These are phyloP conservation scores for Reticulascus tulasneorum DNA, from an alignment of 2,329 filamentous ascomycete species.

Conservation along the genomic window DNA sequence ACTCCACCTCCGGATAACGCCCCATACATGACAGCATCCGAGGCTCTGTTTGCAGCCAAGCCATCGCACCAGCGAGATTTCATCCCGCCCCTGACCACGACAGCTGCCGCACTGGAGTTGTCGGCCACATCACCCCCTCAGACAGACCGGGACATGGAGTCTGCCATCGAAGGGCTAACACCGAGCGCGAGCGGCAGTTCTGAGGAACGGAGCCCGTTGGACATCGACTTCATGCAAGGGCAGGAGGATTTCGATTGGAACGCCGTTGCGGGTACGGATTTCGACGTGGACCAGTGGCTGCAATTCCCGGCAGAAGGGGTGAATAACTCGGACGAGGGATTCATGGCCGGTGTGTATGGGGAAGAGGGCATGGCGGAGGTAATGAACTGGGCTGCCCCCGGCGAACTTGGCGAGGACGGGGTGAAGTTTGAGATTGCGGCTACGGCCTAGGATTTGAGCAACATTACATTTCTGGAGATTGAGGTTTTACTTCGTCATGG, in stretches of 20 bases:
- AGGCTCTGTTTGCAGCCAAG: conserved; percentile 27
- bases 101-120: conserved; percentile 29
- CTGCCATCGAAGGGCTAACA: conserved; percentile 32
- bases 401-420: no score
- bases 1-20: conserved; percentile 53
- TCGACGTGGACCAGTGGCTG: conserved; percentile 57
- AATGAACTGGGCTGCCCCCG: conserved; percentile 15
- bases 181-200: conserved; percentile 42
- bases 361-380: conserved; percentile 16
- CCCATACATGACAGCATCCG: conserved; percentile 38
- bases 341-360: conserved; percentile 29
- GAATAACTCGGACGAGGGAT: conserved; percentile 32
- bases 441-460: no score
- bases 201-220: conserved; percentile 35
- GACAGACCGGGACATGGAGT: conserved; percentile 36
- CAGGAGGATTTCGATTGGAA: conserved; percentile 53
- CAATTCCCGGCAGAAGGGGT: conserved; percentile 51
- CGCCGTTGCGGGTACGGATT: conserved; percentile 46
- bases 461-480: no score
- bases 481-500: no score
- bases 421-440: no score
- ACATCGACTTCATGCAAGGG: conserved; percentile 43
- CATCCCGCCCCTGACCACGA: conserved; percentile 34
- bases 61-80: conserved; percentile 11
- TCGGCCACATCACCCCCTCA: conserved; percentile 39